Evolutionary conservation across 768 basidiomycete species (phyloP).

Genomic region (Tylopilus vinaceipallidus): DNA sequence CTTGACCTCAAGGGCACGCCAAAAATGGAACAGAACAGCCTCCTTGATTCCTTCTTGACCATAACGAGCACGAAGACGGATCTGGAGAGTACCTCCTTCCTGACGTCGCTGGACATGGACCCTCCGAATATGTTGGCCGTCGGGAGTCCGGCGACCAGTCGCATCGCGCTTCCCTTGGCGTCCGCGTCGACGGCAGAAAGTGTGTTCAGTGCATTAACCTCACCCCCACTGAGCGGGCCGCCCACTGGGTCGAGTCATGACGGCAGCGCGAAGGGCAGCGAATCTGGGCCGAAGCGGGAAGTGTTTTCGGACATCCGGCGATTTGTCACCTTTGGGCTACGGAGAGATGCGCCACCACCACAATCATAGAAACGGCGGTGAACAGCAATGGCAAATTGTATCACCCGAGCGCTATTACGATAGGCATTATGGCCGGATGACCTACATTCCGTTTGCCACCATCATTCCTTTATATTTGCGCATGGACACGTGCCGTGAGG

Average conservation of each 20-base stretch:
- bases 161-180: constrained; percentile 51
- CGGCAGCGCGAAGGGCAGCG: constrained; percentile 39
- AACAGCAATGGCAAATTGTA: not conserved
- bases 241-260: constrained; percentile 58
- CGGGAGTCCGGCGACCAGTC: constrained; percentile 64
- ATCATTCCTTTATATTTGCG: constrained; percentile 6
- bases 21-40: constrained; percentile 79
- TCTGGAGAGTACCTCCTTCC: constrained; percentile 86
- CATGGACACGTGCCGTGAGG: constrained; percentile 1
- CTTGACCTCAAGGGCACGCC: constrained; percentile 94
- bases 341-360: constrained; percentile 57
- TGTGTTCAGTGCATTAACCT: constrained; percentile 54
- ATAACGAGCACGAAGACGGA: constrained; percentile 92
- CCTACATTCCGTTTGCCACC: constrained; percentile 1
- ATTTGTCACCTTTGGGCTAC: constrained; percentile 85
- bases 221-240: constrained; percentile 63
- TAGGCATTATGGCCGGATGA: not conserved
- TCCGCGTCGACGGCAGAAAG: constrained; percentile 42
- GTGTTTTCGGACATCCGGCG: constrained; percentile 88
- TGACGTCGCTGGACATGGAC: constrained; percentile 95
- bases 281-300: constrained; percentile 55
- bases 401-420: not conserved
- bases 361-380: constrained; percentile 17
- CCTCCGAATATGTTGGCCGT: constrained; percentile 59
- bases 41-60: constrained; percentile 88